Percentiles rank a stretch among this genome's conserved stretches.
These are phyloP conservation scores for Cantharellus anzutake DNA, from an alignment of 768 basidiomycete species.

Conservation along the genomic window DNA sequence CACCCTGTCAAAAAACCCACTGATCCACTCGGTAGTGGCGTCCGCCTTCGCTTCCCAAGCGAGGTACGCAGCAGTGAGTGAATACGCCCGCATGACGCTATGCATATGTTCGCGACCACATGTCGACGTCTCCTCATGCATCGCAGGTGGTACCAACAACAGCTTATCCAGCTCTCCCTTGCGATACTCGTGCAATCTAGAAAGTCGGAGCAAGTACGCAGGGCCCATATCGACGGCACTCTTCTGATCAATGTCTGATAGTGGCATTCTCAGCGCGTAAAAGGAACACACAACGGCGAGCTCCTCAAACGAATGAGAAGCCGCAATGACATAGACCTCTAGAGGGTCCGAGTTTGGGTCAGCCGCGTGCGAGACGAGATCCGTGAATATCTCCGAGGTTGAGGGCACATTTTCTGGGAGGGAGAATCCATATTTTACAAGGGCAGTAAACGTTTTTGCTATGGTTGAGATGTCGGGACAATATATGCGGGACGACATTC, in stretches of 20 bases:
- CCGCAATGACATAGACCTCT: background rate
- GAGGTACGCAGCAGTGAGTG: background rate
- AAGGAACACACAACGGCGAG: background rate
- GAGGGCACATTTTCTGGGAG: background rate
- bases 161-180: background rate
- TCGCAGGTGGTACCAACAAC: background rate
- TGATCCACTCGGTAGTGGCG: background rate
- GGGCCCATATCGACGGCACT: background rate
- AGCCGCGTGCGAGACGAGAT: background rate
- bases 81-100: background rate
- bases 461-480: no score
- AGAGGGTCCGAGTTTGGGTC: background rate
- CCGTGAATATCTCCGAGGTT: background rate
- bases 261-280: background rate
- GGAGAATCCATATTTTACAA: background rate
- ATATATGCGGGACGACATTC: no score
- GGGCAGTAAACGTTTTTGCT: no score
- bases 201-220: background rate
- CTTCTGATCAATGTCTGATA: background rate
- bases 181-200: background rate
- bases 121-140: background rate
- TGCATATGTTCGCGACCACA: background rate
- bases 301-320: background rate
- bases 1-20: background rate
- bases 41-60: background rate